Conservation (phyloP, 1,284 basidiomycete species). For the Rhodotorula sp. region DNA sequence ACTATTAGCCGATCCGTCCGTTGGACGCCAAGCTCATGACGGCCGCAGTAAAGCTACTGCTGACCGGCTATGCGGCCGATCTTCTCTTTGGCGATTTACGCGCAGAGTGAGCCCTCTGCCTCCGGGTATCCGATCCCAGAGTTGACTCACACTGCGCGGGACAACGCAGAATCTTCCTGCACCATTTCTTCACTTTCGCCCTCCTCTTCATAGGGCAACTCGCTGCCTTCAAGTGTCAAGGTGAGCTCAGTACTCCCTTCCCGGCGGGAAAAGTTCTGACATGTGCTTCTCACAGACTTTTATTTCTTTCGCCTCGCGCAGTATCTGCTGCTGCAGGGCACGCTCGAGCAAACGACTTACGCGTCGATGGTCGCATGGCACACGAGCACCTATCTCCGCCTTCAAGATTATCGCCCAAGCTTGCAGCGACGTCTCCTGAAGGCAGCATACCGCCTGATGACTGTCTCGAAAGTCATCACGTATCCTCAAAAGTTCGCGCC, state of each 20-base stretch:
- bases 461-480: slow-evolving; percentile 20
- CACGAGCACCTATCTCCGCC: slow-evolving; percentile 5
- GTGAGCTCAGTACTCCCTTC: neutral
- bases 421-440: slow-evolving; percentile 2
- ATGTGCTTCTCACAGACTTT: neutral
- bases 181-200: slow-evolving; percentile 24
- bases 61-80: slow-evolving; percentile 13
- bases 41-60: slow-evolving; percentile 13
- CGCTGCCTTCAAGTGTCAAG: slow-evolving; percentile 3
- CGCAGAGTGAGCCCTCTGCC: neutral
- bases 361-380: slow-evolving; percentile 22
- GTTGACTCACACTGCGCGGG: too few species aligned
- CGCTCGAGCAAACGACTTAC: slow-evolving; percentile 22
- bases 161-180: slow-evolving; percentile 15
- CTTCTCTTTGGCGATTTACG: slow-evolving; percentile 13
- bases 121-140: too few species aligned
- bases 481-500: slow-evolving; percentile 29
- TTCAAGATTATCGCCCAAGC: slow-evolving; percentile 4
- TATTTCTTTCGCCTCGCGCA: slow-evolving; percentile 12
- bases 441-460: neutral
- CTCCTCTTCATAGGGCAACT: slow-evolving; percentile 24
- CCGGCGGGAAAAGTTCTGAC: neutral
- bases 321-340: slow-evolving; percentile 23
- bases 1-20: slow-evolving; percentile 2
- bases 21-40: slow-evolving; percentile 2